phyloP scores from a whole-genome alignment of 108 stramenopile species.

The Craspedostauros australis region DNA sequence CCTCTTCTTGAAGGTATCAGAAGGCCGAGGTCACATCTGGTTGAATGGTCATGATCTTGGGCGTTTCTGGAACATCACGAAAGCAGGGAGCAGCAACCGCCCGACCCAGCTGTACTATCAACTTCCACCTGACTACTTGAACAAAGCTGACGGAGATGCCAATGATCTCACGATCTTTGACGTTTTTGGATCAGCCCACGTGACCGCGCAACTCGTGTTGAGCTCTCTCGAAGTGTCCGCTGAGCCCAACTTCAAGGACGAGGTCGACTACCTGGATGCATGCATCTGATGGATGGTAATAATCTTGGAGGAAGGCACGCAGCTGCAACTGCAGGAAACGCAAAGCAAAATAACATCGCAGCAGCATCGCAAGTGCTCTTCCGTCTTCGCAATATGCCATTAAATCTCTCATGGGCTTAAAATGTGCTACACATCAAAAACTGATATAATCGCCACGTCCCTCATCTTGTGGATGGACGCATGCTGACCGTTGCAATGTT shows the following conservation, averaged over 20 bases:
- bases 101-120: constrained; percentile 36
- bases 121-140: constrained; percentile 34
- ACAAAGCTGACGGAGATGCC: constrained; percentile 14
- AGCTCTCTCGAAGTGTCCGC: constrained; percentile 20
- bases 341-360: no score
- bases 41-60: constrained; percentile 58
- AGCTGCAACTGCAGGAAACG: no score
- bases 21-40: constrained; percentile 42
- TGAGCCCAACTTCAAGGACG: constrained; percentile 14
- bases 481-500: no score
- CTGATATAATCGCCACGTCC: no score
- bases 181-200: constrained; percentile 8
- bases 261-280: constrained; percentile 20
- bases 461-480: no score
- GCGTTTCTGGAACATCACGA: constrained; percentile 53
- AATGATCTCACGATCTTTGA: constrained; percentile 38
- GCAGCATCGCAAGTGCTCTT: no score
- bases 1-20: constrained; percentile 25
- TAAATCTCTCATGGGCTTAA: no score
- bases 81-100: constrained; percentile 10
- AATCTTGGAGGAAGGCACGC: no score
- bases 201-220: constrained; percentile 7
- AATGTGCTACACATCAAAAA: no score
- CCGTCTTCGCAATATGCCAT: no score
- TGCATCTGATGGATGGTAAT: no score